Base-by-base conservation (phyloP, 495 filamentous ascomycete genomes). In the Aspergillus leporis region DNA sequence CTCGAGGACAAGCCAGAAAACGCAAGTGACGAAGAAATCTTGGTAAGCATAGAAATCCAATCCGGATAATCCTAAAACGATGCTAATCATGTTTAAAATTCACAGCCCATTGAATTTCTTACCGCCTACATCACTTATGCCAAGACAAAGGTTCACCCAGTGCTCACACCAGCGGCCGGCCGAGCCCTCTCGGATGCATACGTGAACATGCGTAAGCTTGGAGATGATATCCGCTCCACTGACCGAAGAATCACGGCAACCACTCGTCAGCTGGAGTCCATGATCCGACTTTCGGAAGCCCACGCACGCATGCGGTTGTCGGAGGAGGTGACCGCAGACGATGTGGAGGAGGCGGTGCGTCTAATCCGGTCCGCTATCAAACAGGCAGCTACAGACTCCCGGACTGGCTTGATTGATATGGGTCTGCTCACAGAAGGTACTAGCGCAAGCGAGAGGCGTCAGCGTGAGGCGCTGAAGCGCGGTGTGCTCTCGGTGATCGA, bases 61-160 rank as follows among this genome's bases (percentile, higher is more conserved):
- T 14, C 34, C 13, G 14, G 34, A 38, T 38, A 38, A 38, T 13
- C 10, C 34, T 10, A 10, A 32, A 3, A 6, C 9, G 9, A 13
- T 47, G 14, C 21, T 31, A 40, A 25, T 45, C 38, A n/a, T 21
- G 21, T 36, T 57, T 56, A 31, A 69, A 61, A 52, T 19, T 23
- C 55, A 19, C 62, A 93, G 86, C 91, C 94, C 30, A 83, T 99
- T 61, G 95, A 98, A 63, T 96, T 96, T 75, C 82, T 99, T 5
- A 99, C 94, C 2, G 85, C 88, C 18, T 98, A 97, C 79, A 97
- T 98, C 77, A 97, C 94, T 55, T 98, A 98, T 72, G 94, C 94
- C 22, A 91, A 95, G 62, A 84, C 87, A 46, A 84, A 93, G 68
- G 81, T 92, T 62, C 91, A 97, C 62, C 94, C 94, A 0, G 81